Percentiles rank a stretch among this genome's conserved stretches.
Evolutionary conservation across 2,329 filamentous ascomycete genomes (phyloP).

Genomic region (Periconia macrospinosa): DNA sequence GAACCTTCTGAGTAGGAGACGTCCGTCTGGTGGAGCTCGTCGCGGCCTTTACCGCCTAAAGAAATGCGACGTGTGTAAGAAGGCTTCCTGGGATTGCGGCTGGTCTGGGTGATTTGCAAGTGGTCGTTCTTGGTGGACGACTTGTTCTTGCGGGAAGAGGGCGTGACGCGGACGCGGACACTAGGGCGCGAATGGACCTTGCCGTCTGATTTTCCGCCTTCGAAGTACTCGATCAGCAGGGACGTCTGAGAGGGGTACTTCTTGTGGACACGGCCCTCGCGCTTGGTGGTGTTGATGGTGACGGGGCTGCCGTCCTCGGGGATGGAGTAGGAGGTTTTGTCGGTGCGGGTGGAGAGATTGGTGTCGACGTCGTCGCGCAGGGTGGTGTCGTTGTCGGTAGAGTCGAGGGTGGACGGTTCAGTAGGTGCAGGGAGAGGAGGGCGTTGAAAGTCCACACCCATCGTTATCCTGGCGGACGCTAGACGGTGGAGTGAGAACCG

Average conservation of each 20-base stretch:
- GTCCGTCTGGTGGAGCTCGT: slow-evolving; percentile 42
- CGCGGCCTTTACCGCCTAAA: slow-evolving; percentile 52
- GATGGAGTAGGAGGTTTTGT: slow-evolving; percentile 74
- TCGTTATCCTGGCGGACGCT: slow-evolving; percentile 37
- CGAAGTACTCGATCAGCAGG: slow-evolving; percentile 92
- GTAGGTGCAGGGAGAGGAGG: slow-evolving; percentile 78
- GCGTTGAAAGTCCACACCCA: slow-evolving; percentile 49
- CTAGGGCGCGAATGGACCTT: slow-evolving; percentile 73
- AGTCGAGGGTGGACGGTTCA: slow-evolving; percentile 67
- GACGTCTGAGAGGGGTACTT: slow-evolving; percentile 77
- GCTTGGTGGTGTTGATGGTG: slow-evolving; percentile 78
- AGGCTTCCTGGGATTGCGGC: slow-evolving; percentile 67
- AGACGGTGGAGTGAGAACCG: slow-evolving; percentile 27
- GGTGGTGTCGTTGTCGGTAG: slow-evolving; percentile 58
- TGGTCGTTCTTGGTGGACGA: slow-evolving; percentile 64
- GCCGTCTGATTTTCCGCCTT: slow-evolving; percentile 70
- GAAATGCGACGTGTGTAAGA: slow-evolving; percentile 71
- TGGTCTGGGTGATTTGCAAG: slow-evolving; percentile 83
- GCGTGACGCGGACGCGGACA: slow-evolving; percentile 78
- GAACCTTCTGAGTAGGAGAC: slow-evolving; percentile 81
- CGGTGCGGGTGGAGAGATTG: slow-evolving; percentile 69
- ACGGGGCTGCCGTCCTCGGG: slow-evolving; percentile 88
- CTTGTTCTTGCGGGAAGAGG: slow-evolving; percentile 60
- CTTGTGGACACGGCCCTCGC: slow-evolving; percentile 60
- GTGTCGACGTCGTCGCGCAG: slow-evolving; percentile 59